These are phyloP conservation scores for Verbena officinalis DNA, from an alignment of 257 asterid species.

Conservation along the genomic window DNA sequence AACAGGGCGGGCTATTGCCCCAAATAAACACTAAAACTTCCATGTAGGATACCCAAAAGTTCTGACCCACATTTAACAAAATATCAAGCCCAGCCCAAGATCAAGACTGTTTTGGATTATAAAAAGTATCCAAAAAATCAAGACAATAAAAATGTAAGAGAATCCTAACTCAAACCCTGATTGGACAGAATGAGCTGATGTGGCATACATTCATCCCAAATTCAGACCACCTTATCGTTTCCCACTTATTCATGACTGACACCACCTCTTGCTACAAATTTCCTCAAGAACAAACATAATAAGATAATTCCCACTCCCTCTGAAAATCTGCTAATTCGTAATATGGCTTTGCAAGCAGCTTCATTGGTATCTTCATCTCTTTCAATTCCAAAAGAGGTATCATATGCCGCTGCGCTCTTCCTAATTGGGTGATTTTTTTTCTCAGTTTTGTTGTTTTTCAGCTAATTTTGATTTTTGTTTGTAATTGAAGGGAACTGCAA, in stretches of 20 bases:
- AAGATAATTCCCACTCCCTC: background rate
- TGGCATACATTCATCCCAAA: slow-evolving; percentile 37
- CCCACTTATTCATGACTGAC: slow-evolving; percentile 3
- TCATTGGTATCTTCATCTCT: slow-evolving; percentile 49
- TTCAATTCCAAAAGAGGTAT: slow-evolving; percentile 64
- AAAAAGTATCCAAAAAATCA: slow-evolving; percentile 13
- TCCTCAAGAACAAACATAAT: background rate
- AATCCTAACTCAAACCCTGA: slow-evolving; percentile 51
- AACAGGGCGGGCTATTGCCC: no score
- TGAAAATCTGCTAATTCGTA: background rate
- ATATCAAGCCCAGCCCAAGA: no score
- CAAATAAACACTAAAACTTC: no score
- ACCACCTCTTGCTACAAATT: no score
- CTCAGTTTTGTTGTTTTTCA: background rate
- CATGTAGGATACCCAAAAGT: no score
- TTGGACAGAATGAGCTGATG: slow-evolving; percentile 50
- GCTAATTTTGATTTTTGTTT: background rate
- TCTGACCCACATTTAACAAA: no score
- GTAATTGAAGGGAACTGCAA: slow-evolving; percentile 36
- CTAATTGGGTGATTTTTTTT: background rate
- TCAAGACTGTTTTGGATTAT: background rate
- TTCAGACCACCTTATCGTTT: slow-evolving; percentile 48
- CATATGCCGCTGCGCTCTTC: background rate
- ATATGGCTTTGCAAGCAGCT: slow-evolving; percentile 75
- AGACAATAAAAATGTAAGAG: slow-evolving; percentile 34